A percentile compares a stretch with the other conserved stretches of the same genome.
Evolutionary conservation across 306 rosid species (phyloP).

Genomic region (Prunus mira): DNA sequence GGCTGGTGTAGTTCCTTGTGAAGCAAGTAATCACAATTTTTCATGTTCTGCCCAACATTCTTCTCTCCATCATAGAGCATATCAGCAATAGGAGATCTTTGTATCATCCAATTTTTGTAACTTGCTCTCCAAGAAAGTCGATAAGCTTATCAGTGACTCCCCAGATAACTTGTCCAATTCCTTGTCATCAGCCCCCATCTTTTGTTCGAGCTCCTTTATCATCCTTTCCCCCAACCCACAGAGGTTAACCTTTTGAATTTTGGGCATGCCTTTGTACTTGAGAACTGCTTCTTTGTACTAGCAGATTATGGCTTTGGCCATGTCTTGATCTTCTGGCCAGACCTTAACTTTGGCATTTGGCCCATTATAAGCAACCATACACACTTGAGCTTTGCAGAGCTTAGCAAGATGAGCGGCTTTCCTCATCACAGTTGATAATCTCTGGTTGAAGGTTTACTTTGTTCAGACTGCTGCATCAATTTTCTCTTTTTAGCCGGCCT

Average conservation of each 20-base stretch:
- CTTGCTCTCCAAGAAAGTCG: background rate
- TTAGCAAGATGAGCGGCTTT: too few species aligned
- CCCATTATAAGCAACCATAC: background rate
- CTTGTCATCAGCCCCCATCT: background rate
- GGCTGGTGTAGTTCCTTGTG: too few species aligned
- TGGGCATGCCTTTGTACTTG: too few species aligned
- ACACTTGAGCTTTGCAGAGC: background rate
- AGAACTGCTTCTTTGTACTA: too few species aligned
- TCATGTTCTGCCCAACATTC: too few species aligned
- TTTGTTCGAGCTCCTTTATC: background rate
- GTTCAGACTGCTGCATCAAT: background rate
- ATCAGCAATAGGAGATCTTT: background rate
- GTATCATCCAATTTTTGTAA: background rate
- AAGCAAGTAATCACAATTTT: too few species aligned
- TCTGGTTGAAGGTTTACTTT: background rate
- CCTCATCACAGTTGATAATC: background rate
- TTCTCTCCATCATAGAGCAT: too few species aligned
- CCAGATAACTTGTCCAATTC: background rate
- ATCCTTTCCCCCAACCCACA: background rate
- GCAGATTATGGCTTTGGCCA: background rate
- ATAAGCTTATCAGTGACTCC: background rate
- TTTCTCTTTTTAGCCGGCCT: background rate
- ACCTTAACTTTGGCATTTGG: background rate
- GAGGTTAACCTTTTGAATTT: too few species aligned
- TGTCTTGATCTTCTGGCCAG: background rate